These are phyloP conservation scores for Exophiala xenobiotica DNA, from an alignment of 2,329 filamentous ascomycete genomes.

Conservation along the genomic window DNA sequence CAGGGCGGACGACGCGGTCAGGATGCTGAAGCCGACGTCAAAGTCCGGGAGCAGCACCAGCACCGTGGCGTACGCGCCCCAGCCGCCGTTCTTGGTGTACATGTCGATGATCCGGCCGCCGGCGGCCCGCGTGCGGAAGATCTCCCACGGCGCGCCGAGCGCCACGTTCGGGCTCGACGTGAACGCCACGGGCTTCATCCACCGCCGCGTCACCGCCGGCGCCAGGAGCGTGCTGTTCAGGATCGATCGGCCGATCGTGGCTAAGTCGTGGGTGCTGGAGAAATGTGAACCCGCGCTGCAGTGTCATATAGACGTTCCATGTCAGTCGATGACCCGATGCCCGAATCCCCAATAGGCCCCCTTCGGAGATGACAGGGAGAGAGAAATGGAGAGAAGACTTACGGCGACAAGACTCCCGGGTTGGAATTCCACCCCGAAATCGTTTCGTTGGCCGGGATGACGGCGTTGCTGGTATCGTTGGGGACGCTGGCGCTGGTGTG, in stretches of 20 bases:
- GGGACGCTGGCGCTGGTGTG: conserved; percentile 38
- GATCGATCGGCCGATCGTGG: conserved; percentile 44
- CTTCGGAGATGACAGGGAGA: too few species aligned
- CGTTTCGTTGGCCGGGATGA: conserved; percentile 30
- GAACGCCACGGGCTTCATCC: conserved; percentile 48
- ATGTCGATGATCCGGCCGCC: conserved; percentile 32
- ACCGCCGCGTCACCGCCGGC: conserved; percentile 40
- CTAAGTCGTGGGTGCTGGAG: conserved; percentile 45
- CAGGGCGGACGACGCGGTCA: conserved; percentile 30
- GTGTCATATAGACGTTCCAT: conserved; percentile 33
- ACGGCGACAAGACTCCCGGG: conserved; percentile 39
- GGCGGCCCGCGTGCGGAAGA: conserved; percentile 25
- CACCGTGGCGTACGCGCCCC: conserved; percentile 38
- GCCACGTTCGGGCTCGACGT: conserved; percentile 31
- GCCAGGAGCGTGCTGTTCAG: conserved; percentile 40
- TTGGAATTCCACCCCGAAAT: conserved; percentile 30
- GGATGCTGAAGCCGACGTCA: conserved; percentile 38
- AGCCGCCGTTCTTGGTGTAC: conserved; percentile 38
- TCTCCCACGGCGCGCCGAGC: conserved; percentile 48
- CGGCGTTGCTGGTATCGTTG: conserved; percentile 42
- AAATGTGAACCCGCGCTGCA: not conserved
- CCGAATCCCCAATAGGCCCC: conserved; percentile 13
- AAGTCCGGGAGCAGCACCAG: conserved; percentile 39
- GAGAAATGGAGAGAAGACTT: too few species aligned
- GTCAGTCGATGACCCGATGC: conserved; percentile 22